Conservation (phyloP, 352 stramenopile genomes). For the Phytophthora sansomeana region DNA sequence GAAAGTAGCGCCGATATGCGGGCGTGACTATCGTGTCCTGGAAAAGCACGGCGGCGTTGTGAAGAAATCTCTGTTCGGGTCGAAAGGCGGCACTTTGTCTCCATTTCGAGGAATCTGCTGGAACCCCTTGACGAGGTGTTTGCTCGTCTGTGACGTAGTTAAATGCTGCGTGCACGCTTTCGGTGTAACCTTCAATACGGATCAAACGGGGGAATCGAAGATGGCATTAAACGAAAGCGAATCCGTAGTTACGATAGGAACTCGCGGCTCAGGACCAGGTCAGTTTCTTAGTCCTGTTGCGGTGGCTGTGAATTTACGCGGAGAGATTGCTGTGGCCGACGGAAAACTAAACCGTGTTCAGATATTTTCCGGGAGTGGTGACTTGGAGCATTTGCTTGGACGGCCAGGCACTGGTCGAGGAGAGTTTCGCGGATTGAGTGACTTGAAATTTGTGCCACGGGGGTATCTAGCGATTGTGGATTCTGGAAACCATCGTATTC, state of each 20-base stretch:
- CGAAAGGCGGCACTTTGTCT: slow-evolving; percentile 11
- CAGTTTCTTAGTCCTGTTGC: slow-evolving; percentile 62
- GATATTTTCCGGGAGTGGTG: slow-evolving; percentile 61
- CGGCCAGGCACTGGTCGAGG: slow-evolving; percentile 44
- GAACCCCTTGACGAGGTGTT: slow-evolving; percentile 54
- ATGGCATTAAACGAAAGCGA: slow-evolving; percentile 20
- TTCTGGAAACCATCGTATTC: slow-evolving; percentile 62
- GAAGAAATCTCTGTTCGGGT: slow-evolving; percentile 21
- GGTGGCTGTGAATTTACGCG: slow-evolving; percentile 57
- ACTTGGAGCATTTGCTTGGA: slow-evolving; percentile 58
- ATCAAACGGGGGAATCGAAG: slow-evolving; percentile 21
- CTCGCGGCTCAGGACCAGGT: slow-evolving; percentile 41
- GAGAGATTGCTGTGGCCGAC: slow-evolving; percentile 67
- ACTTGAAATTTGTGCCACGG: slow-evolving; percentile 59
- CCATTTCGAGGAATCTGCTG: slow-evolving; percentile 53
- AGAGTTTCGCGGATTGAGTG: slow-evolving; percentile 59
- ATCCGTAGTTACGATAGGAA: slow-evolving; percentile 37
- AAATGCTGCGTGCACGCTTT: slow-evolving; percentile 50
- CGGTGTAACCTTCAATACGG: slow-evolving; percentile 25
- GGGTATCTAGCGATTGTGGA: slow-evolving; percentile 66
- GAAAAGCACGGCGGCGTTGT: slow-evolving; percentile 17
- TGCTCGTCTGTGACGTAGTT: slow-evolving; percentile 56
- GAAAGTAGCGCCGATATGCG: slow-evolving; percentile 43
- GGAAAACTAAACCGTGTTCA: slow-evolving; percentile 62
- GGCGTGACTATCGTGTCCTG: slow-evolving; percentile 36